Evolutionary conservation across 305 asterid species (phyloP).

Genomic region (Fraxinus sp.): DNA sequence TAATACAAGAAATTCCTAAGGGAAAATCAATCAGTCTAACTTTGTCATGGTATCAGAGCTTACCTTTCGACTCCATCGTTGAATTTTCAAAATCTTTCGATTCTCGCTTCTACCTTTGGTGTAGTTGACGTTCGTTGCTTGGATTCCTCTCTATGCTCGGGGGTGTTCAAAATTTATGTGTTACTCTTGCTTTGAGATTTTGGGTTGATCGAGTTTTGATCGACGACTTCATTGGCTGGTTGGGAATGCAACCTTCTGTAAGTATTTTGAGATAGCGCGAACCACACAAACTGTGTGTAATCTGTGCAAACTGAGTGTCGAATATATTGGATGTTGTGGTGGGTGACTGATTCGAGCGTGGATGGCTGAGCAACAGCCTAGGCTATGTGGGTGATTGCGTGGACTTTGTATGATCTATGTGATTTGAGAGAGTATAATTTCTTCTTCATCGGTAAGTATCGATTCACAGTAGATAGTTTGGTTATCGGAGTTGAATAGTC

Average conservation of each 20-base stretch:
- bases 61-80: too few species aligned
- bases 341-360: background rate
- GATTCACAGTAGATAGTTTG: background rate
- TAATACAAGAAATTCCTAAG: background rate
- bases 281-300: too few species aligned
- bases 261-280: background rate
- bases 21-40: background rate
- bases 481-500: background rate
- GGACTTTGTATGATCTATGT: background rate
- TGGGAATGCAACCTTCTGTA: background rate
- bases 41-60: background rate
- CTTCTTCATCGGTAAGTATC: background rate
- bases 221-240: background rate
- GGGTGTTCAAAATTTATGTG: background rate
- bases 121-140: background rate
- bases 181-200: background rate
- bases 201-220: background rate
- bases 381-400: background rate
- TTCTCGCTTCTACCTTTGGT: background rate
- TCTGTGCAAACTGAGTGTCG: background rate
- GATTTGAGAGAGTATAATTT: background rate
- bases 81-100: too few species aligned
- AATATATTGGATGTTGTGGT: background rate
- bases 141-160: background rate
- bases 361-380: background rate